Base-by-base conservation (phyloP, 2,329 filamentous ascomycete species). In the Cladobotryum protrusum region DNA sequence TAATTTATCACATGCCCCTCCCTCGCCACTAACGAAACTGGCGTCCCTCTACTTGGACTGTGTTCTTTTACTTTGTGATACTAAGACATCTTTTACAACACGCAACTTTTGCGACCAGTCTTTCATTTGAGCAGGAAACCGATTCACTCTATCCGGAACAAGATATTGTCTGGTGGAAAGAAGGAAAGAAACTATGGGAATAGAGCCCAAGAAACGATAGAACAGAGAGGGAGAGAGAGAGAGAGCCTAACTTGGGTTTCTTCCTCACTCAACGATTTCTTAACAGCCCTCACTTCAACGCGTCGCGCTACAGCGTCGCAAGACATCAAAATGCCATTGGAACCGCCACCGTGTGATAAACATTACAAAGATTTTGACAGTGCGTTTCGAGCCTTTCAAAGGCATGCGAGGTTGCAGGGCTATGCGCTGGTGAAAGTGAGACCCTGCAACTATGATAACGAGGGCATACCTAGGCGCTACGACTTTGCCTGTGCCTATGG, bases 401-500 rank as follows among this genome's bases (percentile, higher is more conserved):
- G 8, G 5, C 48, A 49, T 12, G 48, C 48, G 7, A 24, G 42
- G 13, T 14, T 8, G 15, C 34, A 49, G 19, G 48, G 48, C 4
- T 49, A 45, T 34, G 48, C 48, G 7, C n/a, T 49, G 11, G 48
- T 49, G 12, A 45, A 39, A 19, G 39, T 33, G 24, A 42, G 48
- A 24, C 29, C 48, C 4, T 45, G 42, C 5, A 40, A 32, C 11
- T 49, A 49, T 17, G 19, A 45, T 4, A 43, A 11, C 11, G 24
- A 49, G 9, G 35, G 35, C 48, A 17, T 39, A 12, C 42, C 43
- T 15, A 42, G 48, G 8, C 48, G 48, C 1, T 49, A 49, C 15
- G 48, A 49, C n/a, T 39, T 49, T 24, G n/a, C 48, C 13, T 49
- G 48, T 19, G 43, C 39, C 33, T 45, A 36, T 9, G 48, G 43